Percentiles rank a stretch among this genome's conserved stretches.
These are phyloP conservation scores for Pseudogymnoascus sp. DNA, from an alignment of 2,329 filamentous ascomycete species.

Conservation along the genomic window DNA sequence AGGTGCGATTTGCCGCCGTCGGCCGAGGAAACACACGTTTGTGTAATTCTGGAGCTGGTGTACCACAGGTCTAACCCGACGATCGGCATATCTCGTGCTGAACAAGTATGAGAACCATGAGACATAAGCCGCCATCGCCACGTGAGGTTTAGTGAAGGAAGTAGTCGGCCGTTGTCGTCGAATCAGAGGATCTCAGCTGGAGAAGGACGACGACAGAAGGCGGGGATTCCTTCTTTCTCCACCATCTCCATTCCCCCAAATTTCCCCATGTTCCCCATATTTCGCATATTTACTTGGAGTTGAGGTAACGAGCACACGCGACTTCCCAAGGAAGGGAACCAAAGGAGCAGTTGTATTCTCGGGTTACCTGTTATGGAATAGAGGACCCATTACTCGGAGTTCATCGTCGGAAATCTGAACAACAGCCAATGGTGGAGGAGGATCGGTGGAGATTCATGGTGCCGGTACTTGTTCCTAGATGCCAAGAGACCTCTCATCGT, in stretches of 20 bases:
- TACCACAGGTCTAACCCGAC: not conserved
- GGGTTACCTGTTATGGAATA: not conserved
- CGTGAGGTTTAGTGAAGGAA: not conserved
- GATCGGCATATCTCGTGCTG: not conserved
- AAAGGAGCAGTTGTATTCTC: not conserved
- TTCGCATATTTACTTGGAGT: not conserved
- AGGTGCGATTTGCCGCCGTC: not conserved
- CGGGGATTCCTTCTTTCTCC: not conserved
- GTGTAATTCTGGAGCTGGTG: not conserved
- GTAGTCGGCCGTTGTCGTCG: not conserved
- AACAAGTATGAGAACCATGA: not conserved
- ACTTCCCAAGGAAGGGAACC: not conserved
- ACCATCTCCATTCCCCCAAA: not conserved
- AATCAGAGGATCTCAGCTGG: not conserved
- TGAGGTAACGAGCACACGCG: not conserved
- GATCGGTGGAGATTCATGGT: not conserved
- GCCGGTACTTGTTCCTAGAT: constrained; percentile 1
- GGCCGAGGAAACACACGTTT: not conserved
- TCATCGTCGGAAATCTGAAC: not conserved
- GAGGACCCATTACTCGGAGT: not conserved
- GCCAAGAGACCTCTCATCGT: not conserved
- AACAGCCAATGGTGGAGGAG: not conserved
- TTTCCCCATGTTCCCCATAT: not conserved
- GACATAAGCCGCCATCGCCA: not conserved
- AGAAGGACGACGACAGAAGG: not conserved